These are phyloP conservation scores for Kwoniella europaea DNA, from an alignment of 768 basidiomycete genomes.

Conservation along the genomic window DNA sequence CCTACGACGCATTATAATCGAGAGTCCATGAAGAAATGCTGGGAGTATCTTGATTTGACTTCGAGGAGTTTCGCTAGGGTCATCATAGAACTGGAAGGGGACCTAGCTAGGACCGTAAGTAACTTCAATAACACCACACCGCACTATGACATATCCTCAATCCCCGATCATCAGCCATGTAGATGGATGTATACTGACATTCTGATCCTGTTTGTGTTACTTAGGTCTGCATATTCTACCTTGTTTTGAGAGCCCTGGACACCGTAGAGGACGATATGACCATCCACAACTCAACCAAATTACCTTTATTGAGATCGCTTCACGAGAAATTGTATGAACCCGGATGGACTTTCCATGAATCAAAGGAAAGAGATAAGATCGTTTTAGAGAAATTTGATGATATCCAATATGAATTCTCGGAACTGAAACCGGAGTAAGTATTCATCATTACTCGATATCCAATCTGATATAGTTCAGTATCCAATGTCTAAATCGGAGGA, in stretches of 20 bases:
- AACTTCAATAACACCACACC: too few relatives aligned
- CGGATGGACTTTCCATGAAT: constrained; percentile 86
- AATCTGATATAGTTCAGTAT: background rate
- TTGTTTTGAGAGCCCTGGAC: constrained; percentile 90
- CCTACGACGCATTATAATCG: constrained; percentile 85
- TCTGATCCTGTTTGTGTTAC: background rate
- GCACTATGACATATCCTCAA: too few relatives aligned
- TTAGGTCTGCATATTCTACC: constrained; percentile 92
- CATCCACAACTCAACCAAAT: constrained; percentile 81
- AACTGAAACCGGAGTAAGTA: constrained; percentile 67
- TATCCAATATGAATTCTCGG: constrained; percentile 78
- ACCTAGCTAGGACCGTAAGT: constrained; percentile 85
- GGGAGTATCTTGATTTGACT: constrained; percentile 85
- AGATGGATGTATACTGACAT: background rate
- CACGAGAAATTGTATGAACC: constrained; percentile 76
- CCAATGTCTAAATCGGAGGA: background rate
- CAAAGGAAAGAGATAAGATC: constrained; percentile 83
- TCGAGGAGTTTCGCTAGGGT: constrained; percentile 89
- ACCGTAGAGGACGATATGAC: constrained; percentile 99
- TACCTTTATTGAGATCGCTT: constrained; percentile 80
- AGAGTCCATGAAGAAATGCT: constrained; percentile 81
- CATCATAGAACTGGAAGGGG: constrained; percentile 94
- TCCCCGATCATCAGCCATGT: background rate
- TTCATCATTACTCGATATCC: background rate
- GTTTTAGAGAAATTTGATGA: constrained; percentile 81